phyloP scores from a whole-genome alignment of 768 basidiomycete genomes.

The Suillus decipiens region DNA sequence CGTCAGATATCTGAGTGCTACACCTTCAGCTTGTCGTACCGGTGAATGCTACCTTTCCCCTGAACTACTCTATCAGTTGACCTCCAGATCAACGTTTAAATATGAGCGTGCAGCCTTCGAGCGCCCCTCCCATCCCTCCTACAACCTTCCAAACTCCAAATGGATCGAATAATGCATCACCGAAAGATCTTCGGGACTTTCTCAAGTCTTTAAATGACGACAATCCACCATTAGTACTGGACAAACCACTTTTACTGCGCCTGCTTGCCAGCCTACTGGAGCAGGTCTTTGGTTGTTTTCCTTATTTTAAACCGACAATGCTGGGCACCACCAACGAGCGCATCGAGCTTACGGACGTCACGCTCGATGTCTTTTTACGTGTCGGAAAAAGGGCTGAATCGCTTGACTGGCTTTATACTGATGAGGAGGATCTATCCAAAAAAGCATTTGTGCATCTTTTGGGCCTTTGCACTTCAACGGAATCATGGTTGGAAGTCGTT shows the following conservation, averaged over 20 bases:
- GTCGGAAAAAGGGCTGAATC: constrained; percentile 38
- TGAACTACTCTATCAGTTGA: not conserved
- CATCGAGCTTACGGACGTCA: constrained; percentile 52
- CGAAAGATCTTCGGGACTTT: constrained; percentile 45
- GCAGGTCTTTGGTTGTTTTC: constrained; percentile 54
- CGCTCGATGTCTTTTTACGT: constrained; percentile 55
- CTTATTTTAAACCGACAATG: constrained; percentile 47
- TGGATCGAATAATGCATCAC: constrained; percentile 25
- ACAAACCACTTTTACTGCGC: constrained; percentile 48
- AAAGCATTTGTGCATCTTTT: constrained; percentile 54
- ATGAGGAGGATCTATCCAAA: constrained; percentile 45
- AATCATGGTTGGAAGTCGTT: constrained; percentile 58
- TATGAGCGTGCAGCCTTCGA: constrained; percentile 31
- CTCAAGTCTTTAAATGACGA: constrained; percentile 41
- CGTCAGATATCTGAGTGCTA: not conserved
- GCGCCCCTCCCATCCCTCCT: constrained; percentile 21
- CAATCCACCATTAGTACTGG: constrained; percentile 28
- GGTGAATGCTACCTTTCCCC: not conserved
- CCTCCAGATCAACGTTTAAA: constrained; percentile 12
- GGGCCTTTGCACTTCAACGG: constrained; percentile 55
- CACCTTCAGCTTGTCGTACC: not conserved
- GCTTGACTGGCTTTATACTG: constrained; percentile 52
- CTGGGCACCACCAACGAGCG: constrained; percentile 63
- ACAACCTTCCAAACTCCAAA: constrained; percentile 34
- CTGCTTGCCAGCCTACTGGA: constrained; percentile 55